phyloP scores from a whole-genome alignment of 805 yeast genomes.

The Hanseniaspora lachancei region DNA sequence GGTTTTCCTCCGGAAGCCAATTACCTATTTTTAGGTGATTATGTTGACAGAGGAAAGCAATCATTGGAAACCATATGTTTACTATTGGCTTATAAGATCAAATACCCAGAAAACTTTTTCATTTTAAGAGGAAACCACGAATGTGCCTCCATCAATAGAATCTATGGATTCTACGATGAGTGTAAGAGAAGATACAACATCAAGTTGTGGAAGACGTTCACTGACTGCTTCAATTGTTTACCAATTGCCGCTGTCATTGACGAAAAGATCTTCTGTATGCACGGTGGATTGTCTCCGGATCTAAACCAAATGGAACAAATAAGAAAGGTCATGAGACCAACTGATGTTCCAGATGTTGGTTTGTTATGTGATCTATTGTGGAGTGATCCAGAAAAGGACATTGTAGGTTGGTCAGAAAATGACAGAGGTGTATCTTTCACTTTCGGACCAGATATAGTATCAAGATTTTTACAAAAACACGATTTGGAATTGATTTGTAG shows the following conservation, averaged over 20 bases:
- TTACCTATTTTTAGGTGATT: conserved; percentile 89
- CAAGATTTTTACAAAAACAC: conserved; percentile 89
- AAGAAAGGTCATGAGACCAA: conserved; percentile 97
- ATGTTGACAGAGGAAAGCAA: conserved; percentile 97
- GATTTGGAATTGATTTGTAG: conserved; percentile 97
- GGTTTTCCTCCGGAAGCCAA: conserved; percentile 99
- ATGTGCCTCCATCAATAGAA: conserved; percentile 94
- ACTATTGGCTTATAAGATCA: conserved; percentile 87
- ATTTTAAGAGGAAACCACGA: conserved; percentile 96
- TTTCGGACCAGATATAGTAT: conserved; percentile 99
- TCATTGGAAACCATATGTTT: conserved; percentile 91
- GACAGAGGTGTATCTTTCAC: conserved; percentile 98
- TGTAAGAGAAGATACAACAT: conserved; percentile 97
- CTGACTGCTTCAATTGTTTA: conserved; percentile 95
- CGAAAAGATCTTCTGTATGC: conserved; percentile 97
- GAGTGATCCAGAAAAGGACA: conserved; percentile 98
- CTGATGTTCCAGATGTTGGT: conserved; percentile 97
- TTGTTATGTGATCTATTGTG: conserved; percentile 88
- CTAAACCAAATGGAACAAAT: conserved; percentile 96
- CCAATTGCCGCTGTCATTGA: conserved; percentile 98
- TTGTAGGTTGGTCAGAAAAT: conserved; percentile 97
- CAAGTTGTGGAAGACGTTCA: conserved; percentile 96
- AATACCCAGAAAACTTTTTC: conserved; percentile 95
- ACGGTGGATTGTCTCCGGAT: conserved; percentile 96
- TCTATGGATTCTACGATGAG: conserved; percentile 96